Evolutionary conservation across 2,329 filamentous ascomycete genomes (phyloP).

Genomic region (Verticillium dahliae): DNA sequence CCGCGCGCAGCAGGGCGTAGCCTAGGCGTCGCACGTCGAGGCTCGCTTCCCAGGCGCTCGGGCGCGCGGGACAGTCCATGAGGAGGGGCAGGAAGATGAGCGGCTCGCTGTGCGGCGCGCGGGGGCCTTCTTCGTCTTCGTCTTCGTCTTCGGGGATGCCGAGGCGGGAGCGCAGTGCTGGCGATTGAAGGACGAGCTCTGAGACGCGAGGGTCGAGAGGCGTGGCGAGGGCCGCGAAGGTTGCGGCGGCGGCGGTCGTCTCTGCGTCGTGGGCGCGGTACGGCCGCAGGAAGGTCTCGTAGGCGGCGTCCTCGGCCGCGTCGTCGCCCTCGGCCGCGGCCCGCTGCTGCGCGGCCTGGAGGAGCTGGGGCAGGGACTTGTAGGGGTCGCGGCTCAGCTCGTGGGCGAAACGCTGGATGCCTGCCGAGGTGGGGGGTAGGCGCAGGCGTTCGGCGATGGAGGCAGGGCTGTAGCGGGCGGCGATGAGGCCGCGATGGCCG

Average conservation of each 20-base stretch:
- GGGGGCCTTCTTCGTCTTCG: constrained; percentile 3
- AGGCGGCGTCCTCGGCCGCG: constrained; percentile 12
- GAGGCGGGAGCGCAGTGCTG: not conserved
- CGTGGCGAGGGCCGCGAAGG: not conserved
- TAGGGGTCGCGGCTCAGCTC: constrained; percentile 23
- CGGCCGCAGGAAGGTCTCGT: constrained; percentile 22
- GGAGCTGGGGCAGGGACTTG: constrained; percentile 11
- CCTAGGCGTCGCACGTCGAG: constrained; percentile 42
- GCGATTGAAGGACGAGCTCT: constrained; percentile 27
- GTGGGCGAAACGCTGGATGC: constrained; percentile 27
- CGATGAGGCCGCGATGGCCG: constrained; percentile 8
- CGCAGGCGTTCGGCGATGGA: constrained; percentile 36
- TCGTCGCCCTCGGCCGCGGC: too few species aligned
- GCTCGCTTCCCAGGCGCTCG: constrained; percentile 52
- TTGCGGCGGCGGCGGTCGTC: not conserved
- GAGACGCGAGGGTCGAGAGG: constrained; percentile 30
- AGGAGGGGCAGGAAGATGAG: constrained; percentile 61
- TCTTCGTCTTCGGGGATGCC: constrained; percentile 5
- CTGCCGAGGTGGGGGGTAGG: constrained; percentile 20
- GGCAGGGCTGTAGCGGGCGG: constrained; percentile 19
- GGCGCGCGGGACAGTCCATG: constrained; percentile 46
- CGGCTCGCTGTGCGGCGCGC: constrained; percentile 10
- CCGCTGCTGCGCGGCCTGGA: constrained; percentile 7
- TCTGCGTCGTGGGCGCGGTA: constrained; percentile 12
- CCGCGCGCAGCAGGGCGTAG: constrained; percentile 39